Conservation (phyloP, 768 basidiomycete genomes). For the Xerocomellus dryophilus region DNA sequence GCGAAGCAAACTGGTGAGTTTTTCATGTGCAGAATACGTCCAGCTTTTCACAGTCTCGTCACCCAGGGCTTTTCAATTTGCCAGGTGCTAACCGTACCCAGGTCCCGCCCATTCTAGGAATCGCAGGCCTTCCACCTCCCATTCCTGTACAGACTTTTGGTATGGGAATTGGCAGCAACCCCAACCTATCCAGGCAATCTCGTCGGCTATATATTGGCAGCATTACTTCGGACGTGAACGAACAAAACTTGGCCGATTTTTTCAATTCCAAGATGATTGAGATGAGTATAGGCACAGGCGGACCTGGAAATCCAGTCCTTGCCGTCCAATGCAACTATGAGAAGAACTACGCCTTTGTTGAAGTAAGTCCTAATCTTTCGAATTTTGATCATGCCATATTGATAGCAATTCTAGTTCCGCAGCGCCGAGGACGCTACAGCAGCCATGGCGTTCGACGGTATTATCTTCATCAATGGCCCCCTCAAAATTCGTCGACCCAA, state of each 20-base stretch:
- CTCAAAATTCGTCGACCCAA: constrained; percentile 97
- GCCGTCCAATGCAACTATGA: constrained; percentile 97
- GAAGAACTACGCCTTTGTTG: constrained; percentile 98
- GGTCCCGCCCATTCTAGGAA: constrained; percentile 76
- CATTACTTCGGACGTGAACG: constrained; percentile 92
- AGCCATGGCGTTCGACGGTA: constrained; percentile 97
- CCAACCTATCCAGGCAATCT: constrained; percentile 88
- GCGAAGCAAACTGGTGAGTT: constrained; percentile 93
- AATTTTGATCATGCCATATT: constrained; percentile 4
- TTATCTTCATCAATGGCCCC: constrained; percentile 92
- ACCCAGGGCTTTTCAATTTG: constrained; percentile 87
- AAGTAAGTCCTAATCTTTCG: constrained; percentile 51
- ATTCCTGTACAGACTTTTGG: constrained; percentile 83
- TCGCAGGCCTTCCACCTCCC: constrained; percentile 78
- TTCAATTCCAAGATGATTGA: constrained; percentile 97
- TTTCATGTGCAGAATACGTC: not conserved
- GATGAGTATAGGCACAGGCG: constrained; percentile 81
- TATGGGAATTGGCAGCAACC: constrained; percentile 82
- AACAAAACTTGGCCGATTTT: constrained; percentile 87
- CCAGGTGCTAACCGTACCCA: constrained; percentile 93
- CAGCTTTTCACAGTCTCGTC: constrained; percentile 12
- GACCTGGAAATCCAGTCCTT: constrained; percentile 85
- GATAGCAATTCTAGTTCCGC: constrained; percentile 69
- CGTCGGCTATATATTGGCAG: constrained; percentile 96
- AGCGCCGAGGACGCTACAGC: constrained; percentile 95